phyloP scores from a whole-genome alignment of 1,284 basidiomycete species.

The Melampsora larici-populina region DNA sequence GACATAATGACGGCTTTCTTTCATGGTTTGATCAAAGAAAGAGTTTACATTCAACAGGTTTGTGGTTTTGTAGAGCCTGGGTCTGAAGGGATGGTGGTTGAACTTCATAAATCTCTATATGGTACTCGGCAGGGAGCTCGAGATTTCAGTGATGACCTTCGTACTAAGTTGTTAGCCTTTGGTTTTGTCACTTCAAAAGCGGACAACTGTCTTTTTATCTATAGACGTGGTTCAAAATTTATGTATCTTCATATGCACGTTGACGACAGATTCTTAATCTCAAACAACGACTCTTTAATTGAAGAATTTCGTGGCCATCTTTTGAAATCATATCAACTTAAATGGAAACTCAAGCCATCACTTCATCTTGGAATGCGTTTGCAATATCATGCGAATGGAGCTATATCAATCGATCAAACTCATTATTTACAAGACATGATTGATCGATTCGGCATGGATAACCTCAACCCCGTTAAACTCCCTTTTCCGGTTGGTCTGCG shows the following conservation, averaged over 20 bases:
- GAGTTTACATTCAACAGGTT: neutral
- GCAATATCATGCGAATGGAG: neutral
- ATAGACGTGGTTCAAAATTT: neutral
- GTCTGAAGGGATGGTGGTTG: neutral
- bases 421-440: neutral
- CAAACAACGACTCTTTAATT: neutral
- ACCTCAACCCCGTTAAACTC: neutral
- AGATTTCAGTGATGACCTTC: no score
- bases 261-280: neutral
- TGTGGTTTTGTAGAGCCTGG: neutral
- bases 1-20: neutral
- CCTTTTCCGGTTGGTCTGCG: neutral
- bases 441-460: neutral
- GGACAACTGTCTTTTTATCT: neutral
- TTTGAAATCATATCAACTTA: neutral
- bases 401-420: neutral
- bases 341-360: neutral
- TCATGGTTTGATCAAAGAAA: neutral
- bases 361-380: neutral
- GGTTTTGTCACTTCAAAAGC: neutral
- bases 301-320: neutral
- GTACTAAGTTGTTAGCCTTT: neutral
- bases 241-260: conserved; percentile 4
- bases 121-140: neutral
- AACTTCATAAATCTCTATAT: neutral